Conservation (phyloP, 257 asterid species). For the Echium plantagineum region DNA sequence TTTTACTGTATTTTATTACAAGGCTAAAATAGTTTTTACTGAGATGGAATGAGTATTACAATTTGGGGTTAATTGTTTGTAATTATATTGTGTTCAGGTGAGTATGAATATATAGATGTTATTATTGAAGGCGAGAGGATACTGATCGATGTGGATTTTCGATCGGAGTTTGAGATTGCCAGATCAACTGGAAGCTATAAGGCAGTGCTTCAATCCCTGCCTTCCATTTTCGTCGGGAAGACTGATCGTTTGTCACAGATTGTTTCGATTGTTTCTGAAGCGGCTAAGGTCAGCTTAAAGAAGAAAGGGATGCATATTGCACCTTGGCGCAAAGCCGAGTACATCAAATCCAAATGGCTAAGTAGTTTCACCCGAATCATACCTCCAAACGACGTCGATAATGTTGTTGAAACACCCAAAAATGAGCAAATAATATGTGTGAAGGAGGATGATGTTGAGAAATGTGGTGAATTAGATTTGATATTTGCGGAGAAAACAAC, state of each 20-base stretch:
- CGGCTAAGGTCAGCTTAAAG: conserved; percentile 65
- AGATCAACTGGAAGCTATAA: conserved; percentile 62
- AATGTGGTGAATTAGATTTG: conserved; percentile 43
- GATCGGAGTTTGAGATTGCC: conserved; percentile 87
- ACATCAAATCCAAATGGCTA: conserved; percentile 76
- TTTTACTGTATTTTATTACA: too few relatives aligned
- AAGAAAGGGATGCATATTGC: conserved; percentile 94
- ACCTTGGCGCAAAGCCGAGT: conserved; percentile 90
- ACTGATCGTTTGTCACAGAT: conserved; percentile 70
- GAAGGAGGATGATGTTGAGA: conserved; percentile 2
- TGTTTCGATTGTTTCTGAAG: conserved; percentile 63
- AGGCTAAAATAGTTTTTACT: too few relatives aligned
- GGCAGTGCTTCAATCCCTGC: conserved; percentile 49
- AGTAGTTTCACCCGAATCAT: conserved; percentile 42
- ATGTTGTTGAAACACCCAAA: not conserved
- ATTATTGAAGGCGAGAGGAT: conserved; percentile 48
- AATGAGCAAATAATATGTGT: conserved; percentile 9
- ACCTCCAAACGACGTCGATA: conserved; percentile 9
- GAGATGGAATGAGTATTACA: too few relatives aligned
- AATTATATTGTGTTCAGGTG: conserved; percentile 28
- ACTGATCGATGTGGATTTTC: conserved; percentile 69
- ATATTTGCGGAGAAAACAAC: conserved; percentile 43
- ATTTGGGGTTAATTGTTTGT: not conserved
- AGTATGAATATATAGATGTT: conserved; percentile 84
- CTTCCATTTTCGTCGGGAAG: conserved; percentile 70